Evolutionary conservation across 208 protist species (phyloP).

Genomic region (Phytomonas sp.): DNA sequence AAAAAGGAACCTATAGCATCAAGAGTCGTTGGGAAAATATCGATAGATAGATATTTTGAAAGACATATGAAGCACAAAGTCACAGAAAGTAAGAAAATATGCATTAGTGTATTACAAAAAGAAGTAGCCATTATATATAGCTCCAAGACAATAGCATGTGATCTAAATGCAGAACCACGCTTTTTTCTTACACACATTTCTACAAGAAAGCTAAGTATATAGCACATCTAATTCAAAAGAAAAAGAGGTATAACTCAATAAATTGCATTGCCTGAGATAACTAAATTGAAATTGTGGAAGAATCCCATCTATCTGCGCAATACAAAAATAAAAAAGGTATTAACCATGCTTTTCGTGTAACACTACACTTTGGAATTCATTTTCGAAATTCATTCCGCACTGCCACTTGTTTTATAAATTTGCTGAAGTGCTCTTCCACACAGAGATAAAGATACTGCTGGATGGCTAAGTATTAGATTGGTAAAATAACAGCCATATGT

Average conservation of each 20-base stretch:
- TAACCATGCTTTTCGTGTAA: not conserved
- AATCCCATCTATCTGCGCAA: not conserved
- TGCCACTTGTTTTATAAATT: not conserved
- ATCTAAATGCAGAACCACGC: too few relatives aligned
- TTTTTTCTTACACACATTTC: not conserved
- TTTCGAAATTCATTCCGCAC: not conserved
- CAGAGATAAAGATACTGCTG: not conserved
- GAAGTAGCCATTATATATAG: too few relatives aligned
- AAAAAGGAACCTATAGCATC: constrained; percentile 1
- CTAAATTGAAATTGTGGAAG: not conserved
- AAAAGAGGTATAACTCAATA: not conserved
- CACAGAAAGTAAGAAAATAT: not conserved
- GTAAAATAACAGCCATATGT: not conserved
- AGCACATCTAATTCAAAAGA: not conserved
- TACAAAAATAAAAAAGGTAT: not conserved
- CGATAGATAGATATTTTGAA: not conserved
- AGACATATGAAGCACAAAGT: not conserved
- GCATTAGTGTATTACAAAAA: not conserved
- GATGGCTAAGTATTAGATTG: not conserved
- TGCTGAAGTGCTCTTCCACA: not conserved
- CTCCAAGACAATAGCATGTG: too few relatives aligned
- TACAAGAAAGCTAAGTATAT: not conserved
- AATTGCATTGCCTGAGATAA: not conserved
- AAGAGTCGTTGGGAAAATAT: not conserved
- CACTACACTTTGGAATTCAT: not conserved